Evolutionary conservation across 164 flowering plant species (phyloP).

Genomic region (Saururus chinensis): DNA sequence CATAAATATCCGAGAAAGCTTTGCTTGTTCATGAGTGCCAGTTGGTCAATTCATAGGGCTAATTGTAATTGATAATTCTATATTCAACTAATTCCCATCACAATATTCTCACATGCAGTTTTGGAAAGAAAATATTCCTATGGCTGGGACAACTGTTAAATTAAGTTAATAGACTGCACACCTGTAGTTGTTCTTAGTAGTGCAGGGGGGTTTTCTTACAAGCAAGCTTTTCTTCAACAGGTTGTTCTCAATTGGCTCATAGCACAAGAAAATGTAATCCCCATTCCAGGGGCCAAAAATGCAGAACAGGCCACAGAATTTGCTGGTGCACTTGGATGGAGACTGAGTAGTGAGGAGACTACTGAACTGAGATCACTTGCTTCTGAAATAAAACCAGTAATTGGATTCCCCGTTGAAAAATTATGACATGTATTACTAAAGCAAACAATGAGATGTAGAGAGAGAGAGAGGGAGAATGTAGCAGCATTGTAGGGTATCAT

Average conservation of each 20-base stretch:
- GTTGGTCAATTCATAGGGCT: too few species aligned
- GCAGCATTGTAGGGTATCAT: neutral
- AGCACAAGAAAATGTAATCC: conserved; percentile 68
- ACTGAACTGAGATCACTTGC: conserved; percentile 44
- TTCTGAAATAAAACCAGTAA: conserved; percentile 43
- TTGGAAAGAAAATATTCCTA: neutral
- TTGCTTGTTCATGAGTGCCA: too few species aligned
- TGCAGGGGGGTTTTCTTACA: neutral
- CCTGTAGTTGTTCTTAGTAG: neutral
- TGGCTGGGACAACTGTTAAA: too few species aligned
- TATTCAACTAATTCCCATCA: too few species aligned
- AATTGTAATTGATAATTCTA: too few species aligned
- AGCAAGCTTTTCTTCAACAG: conserved; percentile 45
- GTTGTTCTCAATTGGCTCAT: conserved; percentile 74
- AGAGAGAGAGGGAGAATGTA: neutral
- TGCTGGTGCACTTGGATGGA: conserved; percentile 83
- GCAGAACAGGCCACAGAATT: conserved; percentile 77
- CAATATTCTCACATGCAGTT: neutral
- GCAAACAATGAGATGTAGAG: neutral
- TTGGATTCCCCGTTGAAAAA: conserved; percentile 69
- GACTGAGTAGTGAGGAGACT: conserved; percentile 43
- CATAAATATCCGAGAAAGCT: too few species aligned
- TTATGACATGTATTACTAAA: conserved; percentile 12
- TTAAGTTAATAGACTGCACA: too few species aligned
- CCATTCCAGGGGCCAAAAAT: conserved; percentile 49